Evolutionary conservation across 2,329 filamentous ascomycete species (phyloP), one percentile per base, ranked within the genome.

Genomic region (Alternaria novae-zelandiae): DNA sequence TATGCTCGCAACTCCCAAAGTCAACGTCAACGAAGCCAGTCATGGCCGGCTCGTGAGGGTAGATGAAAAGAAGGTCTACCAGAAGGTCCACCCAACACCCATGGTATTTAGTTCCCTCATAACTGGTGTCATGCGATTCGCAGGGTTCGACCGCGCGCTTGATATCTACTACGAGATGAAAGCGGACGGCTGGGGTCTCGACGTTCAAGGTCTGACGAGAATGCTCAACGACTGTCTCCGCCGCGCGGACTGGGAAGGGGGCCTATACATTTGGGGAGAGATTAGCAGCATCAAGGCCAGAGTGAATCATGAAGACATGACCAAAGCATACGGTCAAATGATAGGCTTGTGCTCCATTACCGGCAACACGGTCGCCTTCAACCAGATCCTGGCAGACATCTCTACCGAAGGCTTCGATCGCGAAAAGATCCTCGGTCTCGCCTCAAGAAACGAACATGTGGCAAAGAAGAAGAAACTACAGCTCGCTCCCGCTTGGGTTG

Each of bases 161-260:
- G 71, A 79, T 2, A 75, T 83, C 13, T 83, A 81, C 65, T 75
- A 76, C 53, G 75, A 79, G 32, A 81, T 84, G 78, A 78, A 80
- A 15, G 63, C 71, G 7, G 79, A 84, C 51, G 82, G 83, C 44
- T 85, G 83, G 83, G 82, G 82, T 10, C 70, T 84, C 9, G 79
- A 81, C 57, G 73, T 81, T 43, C 66, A 68, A 12, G 79, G 79
- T 4, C 72, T 84, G 6, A 76, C 70, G 1, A 72, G 77, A 13
- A 71, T 85, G 32, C 71, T 85, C 43, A 69, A 72, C 10, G 79
- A 83, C 58, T 83, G 82, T 65, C 75, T 81, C 7, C 70, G 74
- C 6, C 72, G 78, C 10, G 65, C 70, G 11, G 81, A 84, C 58
- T 72, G 75, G 76, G 63, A 76, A 47, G 72, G 71, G 12, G 77